phyloP scores from a whole-genome alignment of 1,284 basidiomycete species.

The Ustilago cynodontis region DNA sequence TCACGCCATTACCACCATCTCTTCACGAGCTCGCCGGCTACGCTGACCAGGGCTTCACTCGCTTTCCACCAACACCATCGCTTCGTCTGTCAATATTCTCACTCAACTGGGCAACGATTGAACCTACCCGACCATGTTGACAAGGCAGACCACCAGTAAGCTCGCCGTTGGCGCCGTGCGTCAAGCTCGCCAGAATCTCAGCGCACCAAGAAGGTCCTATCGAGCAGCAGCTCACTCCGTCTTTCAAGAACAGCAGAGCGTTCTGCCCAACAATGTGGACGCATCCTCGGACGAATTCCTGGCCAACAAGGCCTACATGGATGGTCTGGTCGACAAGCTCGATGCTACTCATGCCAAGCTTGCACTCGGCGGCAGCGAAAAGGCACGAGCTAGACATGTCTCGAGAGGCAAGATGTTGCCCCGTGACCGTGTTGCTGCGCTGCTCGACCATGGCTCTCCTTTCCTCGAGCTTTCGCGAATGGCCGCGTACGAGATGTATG shows the following conservation, averaged over 20 bases:
- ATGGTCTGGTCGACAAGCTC: constrained; percentile 52
- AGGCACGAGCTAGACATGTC: constrained; percentile 82
- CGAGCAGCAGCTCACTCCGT: constrained; percentile 37
- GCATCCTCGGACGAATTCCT: constrained; percentile 46
- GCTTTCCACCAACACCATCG: background rate
- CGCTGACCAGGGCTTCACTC: background rate
- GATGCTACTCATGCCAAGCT: constrained; percentile 55
- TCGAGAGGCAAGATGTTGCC: constrained; percentile 86
- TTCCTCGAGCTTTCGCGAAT: constrained; percentile 89
- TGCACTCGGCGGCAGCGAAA: constrained; percentile 72
- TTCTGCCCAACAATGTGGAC: constrained; percentile 61
- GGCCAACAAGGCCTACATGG: constrained; percentile 61
- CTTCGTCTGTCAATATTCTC: background rate
- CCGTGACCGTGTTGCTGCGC: constrained; percentile 78
- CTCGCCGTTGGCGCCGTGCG: constrained; percentile 21
- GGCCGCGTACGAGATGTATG: constrained; percentile 89
- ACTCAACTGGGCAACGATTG: background rate
- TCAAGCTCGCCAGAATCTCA: constrained; percentile 18
- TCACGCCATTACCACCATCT: background rate
- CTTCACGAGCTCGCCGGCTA: background rate
- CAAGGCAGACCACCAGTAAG: constrained; percentile 7
- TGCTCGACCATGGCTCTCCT: constrained; percentile 87
- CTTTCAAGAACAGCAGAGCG: constrained; percentile 45
- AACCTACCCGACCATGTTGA: constrained; percentile 10
- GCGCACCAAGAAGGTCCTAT: constrained; percentile 14